Percentiles rank a stretch among this genome's conserved stretches.
Evolutionary conservation across 2,329 filamentous ascomycete species (phyloP).

Genomic region (Hypoxylon sp.): DNA sequence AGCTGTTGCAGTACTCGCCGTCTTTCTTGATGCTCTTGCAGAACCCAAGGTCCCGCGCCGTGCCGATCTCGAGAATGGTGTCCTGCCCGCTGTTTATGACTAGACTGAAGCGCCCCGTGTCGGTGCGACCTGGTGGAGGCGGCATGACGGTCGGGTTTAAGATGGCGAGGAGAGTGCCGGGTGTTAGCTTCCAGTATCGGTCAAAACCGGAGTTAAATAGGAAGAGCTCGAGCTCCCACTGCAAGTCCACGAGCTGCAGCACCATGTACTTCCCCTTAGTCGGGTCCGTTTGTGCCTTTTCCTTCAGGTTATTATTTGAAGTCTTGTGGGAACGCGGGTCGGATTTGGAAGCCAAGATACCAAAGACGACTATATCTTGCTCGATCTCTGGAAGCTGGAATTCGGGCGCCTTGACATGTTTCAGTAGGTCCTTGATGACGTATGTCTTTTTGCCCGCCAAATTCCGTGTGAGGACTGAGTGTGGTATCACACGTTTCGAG

Average conservation of each 20-base stretch:
- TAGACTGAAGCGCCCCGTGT: slow-evolving; percentile 88
- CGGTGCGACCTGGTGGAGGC: slow-evolving; percentile 79
- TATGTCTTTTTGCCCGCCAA: slow-evolving; percentile 84
- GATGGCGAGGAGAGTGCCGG: slow-evolving; percentile 92
- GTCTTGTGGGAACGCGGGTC: slow-evolving; percentile 76
- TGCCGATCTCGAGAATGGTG: slow-evolving; percentile 90
- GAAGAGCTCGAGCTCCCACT: slow-evolving; percentile 92
- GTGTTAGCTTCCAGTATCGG: slow-evolving; percentile 92
- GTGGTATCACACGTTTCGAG: slow-evolving; percentile 85
- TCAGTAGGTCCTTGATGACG: slow-evolving; percentile 84
- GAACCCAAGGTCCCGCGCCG: slow-evolving; percentile 86
- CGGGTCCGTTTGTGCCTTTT: slow-evolving; percentile 68
- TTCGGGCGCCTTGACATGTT: slow-evolving; percentile 83
- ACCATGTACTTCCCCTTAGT: slow-evolving; percentile 91
- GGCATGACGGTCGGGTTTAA: slow-evolving; percentile 94
- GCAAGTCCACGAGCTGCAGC: slow-evolving; percentile 86
- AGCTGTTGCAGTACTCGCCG: slow-evolving; percentile 82
- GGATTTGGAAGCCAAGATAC: slow-evolving; percentile 89
- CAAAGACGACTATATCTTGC: slow-evolving; percentile 90
- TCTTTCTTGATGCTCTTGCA: slow-evolving; percentile 90
- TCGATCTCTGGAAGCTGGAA: slow-evolving; percentile 87
- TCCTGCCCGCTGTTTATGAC: slow-evolving; percentile 89
- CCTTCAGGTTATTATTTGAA: slow-evolving; percentile 60
- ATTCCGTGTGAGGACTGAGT: slow-evolving; percentile 83
- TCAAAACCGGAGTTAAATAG: slow-evolving; percentile 93